Percentiles rank a stretch among this genome's conserved stretches.
These are phyloP conservation scores for Colletotrichum kahawae DNA, from an alignment of 2,329 filamentous ascomycete species.

Conservation along the genomic window DNA sequence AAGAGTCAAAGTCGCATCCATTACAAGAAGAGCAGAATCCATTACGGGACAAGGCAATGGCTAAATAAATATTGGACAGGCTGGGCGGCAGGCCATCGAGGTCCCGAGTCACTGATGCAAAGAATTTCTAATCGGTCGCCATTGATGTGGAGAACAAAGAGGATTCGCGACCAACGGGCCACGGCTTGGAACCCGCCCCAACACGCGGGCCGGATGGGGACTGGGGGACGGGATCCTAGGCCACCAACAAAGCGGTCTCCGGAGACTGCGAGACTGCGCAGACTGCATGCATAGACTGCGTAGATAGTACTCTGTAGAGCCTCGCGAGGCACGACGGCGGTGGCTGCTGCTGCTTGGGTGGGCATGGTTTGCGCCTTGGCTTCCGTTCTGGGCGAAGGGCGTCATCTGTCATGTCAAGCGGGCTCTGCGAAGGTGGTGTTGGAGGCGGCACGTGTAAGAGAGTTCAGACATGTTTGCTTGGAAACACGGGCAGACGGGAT, in stretches of 20 bases:
- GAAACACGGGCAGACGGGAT: background rate
- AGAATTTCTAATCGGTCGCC: constrained; percentile 15
- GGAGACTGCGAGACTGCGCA: background rate
- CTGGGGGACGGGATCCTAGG: background rate
- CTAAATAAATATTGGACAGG: constrained; percentile 13
- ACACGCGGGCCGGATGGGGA: background rate
- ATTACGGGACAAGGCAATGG: background rate
- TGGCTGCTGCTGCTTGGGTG: background rate
- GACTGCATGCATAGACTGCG: background rate
- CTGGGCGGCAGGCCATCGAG: background rate
- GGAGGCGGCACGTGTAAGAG: background rate
- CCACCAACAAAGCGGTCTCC: background rate
- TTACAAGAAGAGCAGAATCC: background rate
- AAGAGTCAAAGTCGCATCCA: background rate
- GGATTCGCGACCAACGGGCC: constrained; percentile 1
- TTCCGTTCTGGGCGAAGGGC: constrained; percentile 8
- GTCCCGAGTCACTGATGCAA: background rate
- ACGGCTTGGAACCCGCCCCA: background rate
- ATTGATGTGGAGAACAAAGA: constrained; percentile 3
- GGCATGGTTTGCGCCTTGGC: constrained; percentile 18
- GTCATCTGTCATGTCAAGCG: background rate
- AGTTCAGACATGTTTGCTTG: background rate
- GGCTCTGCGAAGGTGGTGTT: background rate
- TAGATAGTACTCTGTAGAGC: background rate
- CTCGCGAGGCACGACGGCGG: background rate